Conservation (phyloP, 768 basidiomycete genomes). For the Auricularia sp. region DNA sequence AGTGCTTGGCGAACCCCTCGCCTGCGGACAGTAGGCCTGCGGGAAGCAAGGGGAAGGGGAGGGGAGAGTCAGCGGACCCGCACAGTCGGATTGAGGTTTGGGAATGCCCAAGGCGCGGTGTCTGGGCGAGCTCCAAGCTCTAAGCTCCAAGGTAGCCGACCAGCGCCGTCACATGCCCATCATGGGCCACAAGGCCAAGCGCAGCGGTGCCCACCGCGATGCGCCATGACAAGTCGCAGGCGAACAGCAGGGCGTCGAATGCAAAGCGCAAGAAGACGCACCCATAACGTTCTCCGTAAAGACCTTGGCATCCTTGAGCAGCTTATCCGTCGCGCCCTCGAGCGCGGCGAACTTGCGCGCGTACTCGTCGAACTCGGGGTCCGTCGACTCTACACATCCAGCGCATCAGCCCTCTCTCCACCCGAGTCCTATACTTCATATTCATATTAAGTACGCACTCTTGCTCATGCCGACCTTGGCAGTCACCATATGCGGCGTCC, state of each 20-base stretch:
- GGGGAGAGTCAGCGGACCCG: too few species aligned
- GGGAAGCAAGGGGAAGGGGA: neutral
- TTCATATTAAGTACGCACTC: constrained; percentile 37
- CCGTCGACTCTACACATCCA: constrained; percentile 49
- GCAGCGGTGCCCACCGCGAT: too few species aligned
- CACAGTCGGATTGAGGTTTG: too few species aligned
- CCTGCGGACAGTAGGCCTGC: constrained; percentile 59
- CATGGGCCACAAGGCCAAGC: too few species aligned
- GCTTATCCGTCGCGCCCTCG: constrained; percentile 76
- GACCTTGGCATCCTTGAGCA: constrained; percentile 82
- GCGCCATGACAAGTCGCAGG: too few species aligned
- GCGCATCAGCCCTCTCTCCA: neutral
- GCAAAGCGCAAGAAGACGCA: constrained; percentile 21
- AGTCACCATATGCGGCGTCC: constrained; percentile 86
- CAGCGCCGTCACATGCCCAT: too few species aligned
- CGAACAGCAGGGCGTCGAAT: too few species aligned
- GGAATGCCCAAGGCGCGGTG: too few species aligned
- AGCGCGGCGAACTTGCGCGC: constrained; percentile 64
- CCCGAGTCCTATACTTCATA: too few species aligned
- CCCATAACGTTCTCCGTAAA: constrained; percentile 77
- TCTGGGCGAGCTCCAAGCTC: too few species aligned
- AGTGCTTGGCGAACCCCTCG: constrained; percentile 53
- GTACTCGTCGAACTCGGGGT: constrained; percentile 86
- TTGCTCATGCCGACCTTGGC: constrained; percentile 85
- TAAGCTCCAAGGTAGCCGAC: too few species aligned